Evolutionary conservation across 2,329 filamentous ascomycete species (phyloP), one percentile per base, ranked within the genome.

Genomic region (Pseudogymnoascus sp.): DNA sequence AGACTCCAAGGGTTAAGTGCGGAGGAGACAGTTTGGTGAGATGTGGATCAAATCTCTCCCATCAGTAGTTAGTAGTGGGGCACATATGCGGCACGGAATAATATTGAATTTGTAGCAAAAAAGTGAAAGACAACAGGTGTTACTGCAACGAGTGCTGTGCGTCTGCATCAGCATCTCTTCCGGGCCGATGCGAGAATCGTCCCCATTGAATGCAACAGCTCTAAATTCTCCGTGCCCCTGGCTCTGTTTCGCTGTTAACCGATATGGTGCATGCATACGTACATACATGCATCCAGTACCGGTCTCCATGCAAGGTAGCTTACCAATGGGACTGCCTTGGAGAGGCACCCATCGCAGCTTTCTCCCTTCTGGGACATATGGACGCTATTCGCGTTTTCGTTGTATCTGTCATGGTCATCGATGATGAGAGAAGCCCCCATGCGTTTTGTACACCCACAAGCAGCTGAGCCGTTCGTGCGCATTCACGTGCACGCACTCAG

Each of bases 101-200:
- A 57, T 57, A 57, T 57, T 57, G 51, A 57, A 57, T 57, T 57
- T 57, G 51, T 57, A 57, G 51, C 51, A 57, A 57, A 57, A 57
- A 47, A 57, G 29, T 18, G 51, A 57, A 57, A 57, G 51, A 57
- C 51, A 57, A 31, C 8, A 10, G 8, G 51, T 57, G 51, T 57
- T 51, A 29, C 45, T 31, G 23, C 14, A 54, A 54, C 23, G 23
- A 54, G 51, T 57, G 29, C n/a, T 34, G 29, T 57, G 51, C 16
- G 29, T 57, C 29, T 57, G 29, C 51, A 57, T 34, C 51, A 57
- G 51, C 51, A 57, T 57, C 51, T 57, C 51, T 34, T 57, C 51
- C 29, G 51, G 51, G 51, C 51, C 51, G 51, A 57, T 57, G 51
- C 51, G 51, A 57, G 51, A 57, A 57, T 57, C 51, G 51, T 34